Evolutionary conservation across 1,284 basidiomycete genomes (phyloP).

Genomic region (Boletus sp.): DNA sequence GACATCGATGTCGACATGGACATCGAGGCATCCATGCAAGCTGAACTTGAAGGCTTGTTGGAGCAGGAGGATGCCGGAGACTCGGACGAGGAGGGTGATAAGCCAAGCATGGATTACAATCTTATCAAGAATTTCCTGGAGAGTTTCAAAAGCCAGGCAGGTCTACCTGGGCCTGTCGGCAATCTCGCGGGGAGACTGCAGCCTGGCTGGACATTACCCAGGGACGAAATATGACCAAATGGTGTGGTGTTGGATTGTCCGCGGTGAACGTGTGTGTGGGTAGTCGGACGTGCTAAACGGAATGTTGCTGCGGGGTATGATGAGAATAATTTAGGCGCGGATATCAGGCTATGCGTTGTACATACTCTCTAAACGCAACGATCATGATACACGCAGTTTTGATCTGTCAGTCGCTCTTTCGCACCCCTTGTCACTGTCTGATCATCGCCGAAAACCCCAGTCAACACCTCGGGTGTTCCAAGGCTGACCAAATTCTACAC

Average conservation of each 20-base stretch:
- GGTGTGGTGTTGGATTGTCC: conserved; percentile 1
- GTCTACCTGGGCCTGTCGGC: conserved; percentile 83
- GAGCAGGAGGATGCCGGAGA: conserved; percentile 49
- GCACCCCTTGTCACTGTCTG: conserved; percentile 42
- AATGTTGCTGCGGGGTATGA: too few relatives aligned
- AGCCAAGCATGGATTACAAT: conserved; percentile 69
- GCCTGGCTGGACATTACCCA: conserved; percentile 65
- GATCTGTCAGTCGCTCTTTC: conserved; percentile 49
- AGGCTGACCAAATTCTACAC: conserved; percentile 97
- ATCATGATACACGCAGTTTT: conserved; percentile 86
- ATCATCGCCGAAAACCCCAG: conserved; percentile 39
- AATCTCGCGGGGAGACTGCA: conserved; percentile 82
- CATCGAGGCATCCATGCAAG: conserved; percentile 80
- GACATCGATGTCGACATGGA: conserved; percentile 52
- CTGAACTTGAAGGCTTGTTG: conserved; percentile 69
- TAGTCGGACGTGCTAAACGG: too few relatives aligned
- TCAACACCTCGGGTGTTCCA: conserved; percentile 86
- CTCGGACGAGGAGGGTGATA: conserved; percentile 49
- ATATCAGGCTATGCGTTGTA: too few relatives aligned
- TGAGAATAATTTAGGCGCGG: too few relatives aligned
- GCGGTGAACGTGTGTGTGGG: not conserved
- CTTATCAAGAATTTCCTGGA: conserved; percentile 94
- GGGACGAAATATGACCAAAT: conserved; percentile 45
- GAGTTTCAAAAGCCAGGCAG: conserved; percentile 87
- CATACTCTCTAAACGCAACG: conserved; percentile 5